phyloP scores from a whole-genome alignment of 2,329 filamentous ascomycete species.

The Thelonectria rubi region DNA sequence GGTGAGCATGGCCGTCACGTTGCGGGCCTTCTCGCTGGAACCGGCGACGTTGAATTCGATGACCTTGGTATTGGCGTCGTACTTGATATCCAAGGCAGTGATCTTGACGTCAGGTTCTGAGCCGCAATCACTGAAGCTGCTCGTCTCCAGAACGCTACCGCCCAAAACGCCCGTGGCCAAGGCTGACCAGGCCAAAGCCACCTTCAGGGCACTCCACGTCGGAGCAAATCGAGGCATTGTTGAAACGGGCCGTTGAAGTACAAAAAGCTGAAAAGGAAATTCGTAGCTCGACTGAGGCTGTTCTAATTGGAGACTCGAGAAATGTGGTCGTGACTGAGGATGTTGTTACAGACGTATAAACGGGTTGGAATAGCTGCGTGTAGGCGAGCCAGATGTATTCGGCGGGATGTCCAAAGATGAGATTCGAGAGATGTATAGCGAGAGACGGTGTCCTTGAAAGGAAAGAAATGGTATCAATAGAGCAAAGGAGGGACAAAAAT shows the following conservation, averaged over 20 bases:
- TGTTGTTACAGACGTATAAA: background rate
- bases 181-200: constrained; percentile 47
- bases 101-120: constrained; percentile 68
- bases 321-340: constrained; percentile 31
- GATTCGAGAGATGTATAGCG: constrained; percentile 11
- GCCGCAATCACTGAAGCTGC: constrained; percentile 79
- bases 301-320: constrained; percentile 31
- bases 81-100: constrained; percentile 78
- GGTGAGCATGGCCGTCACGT: constrained; percentile 79
- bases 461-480: constrained; percentile 36
- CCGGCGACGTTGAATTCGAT: constrained; percentile 86
- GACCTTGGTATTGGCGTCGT: constrained; percentile 76
- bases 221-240: constrained; percentile 47
- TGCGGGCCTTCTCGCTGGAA: constrained; percentile 75
- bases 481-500: background rate
- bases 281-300: constrained; percentile 34
- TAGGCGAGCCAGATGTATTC: background rate
- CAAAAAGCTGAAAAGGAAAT: constrained; percentile 35
- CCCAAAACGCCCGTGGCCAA: constrained; percentile 64
- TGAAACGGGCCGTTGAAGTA: constrained; percentile 32
- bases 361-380: background rate
- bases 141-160: constrained; percentile 78
- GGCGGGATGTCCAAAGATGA: constrained; percentile 27
- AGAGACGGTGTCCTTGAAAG: constrained; percentile 8
- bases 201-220: constrained; percentile 45